phyloP scores from a whole-genome alignment of 2,329 filamentous ascomycete species.

The Calonectria naviculata region DNA sequence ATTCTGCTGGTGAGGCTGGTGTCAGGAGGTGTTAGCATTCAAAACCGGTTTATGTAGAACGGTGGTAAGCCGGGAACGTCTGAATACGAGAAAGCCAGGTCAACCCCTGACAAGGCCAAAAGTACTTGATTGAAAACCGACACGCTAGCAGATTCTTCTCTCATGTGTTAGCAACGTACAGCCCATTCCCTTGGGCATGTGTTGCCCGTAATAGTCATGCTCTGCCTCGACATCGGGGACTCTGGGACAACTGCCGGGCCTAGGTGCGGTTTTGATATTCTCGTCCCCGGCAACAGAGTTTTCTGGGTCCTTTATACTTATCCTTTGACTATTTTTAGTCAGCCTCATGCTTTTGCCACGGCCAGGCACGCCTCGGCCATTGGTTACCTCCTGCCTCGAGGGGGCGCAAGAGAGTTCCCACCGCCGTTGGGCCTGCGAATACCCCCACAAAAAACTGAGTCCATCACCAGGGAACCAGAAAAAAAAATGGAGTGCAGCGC shows the following conservation, averaged over 20 bases:
- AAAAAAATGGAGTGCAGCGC: not conserved
- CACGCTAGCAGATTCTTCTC: not conserved
- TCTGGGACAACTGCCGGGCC: not conserved
- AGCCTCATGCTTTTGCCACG: not conserved
- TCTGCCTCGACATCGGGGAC: not conserved
- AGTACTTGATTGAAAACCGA: not conserved
- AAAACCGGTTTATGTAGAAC: not conserved
- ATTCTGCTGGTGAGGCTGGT: not conserved
- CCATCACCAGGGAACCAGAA: too few species aligned
- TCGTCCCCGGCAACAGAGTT: not conserved
- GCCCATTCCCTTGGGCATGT: not conserved
- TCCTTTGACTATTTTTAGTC: conserved; percentile 1
- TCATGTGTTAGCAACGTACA: not conserved
- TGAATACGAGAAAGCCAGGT: not conserved
- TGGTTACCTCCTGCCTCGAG: not conserved
- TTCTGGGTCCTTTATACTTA: not conserved
- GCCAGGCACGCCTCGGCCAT: not conserved
- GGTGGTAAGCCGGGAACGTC: not conserved
- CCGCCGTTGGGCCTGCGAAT: not conserved
- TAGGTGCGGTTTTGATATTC: not conserved
- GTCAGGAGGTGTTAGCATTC: not conserved
- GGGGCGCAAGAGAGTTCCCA: not conserved
- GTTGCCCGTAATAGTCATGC: not conserved
- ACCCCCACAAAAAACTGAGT: not conserved
- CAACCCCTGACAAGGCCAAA: not conserved